These are phyloP conservation scores for Lyophyllum decastes DNA, from an alignment of 768 basidiomycete species.

Conservation along the genomic window DNA sequence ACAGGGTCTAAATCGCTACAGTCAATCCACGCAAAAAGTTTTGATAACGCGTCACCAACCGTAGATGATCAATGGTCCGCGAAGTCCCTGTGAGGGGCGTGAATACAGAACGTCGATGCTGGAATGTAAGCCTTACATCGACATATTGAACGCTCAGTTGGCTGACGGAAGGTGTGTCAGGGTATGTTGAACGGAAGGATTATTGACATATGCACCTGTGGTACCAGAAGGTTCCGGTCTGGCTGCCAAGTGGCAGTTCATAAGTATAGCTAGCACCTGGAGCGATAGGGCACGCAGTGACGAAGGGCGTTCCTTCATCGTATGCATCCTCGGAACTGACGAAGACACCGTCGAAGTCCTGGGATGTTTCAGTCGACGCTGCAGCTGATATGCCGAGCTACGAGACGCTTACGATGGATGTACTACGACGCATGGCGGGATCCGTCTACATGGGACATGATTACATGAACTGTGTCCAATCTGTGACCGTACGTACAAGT, in stretches of 20 bases:
- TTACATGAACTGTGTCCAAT: not conserved
- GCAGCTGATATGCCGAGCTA: not conserved
- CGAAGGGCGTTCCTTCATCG: constrained; percentile 40
- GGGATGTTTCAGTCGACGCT: not conserved
- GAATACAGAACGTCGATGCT: not conserved
- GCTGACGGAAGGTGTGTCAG: constrained; percentile 7
- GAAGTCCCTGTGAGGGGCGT: constrained; percentile 23
- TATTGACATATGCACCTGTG: constrained; percentile 19
- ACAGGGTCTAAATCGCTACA: constrained; percentile 7
- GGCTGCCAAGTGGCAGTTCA: constrained; percentile 32
- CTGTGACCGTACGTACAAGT: constrained; percentile 28
- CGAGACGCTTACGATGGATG: constrained; percentile 22
- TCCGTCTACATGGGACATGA: constrained; percentile 22
- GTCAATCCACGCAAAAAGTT: not conserved
- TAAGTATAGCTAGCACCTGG: constrained; percentile 38
- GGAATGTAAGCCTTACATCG: constrained; percentile 20
- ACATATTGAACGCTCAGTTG: constrained; percentile 29
- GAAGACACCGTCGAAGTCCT: constrained; percentile 33
- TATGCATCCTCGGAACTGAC: constrained; percentile 19
- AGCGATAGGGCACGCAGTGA: constrained; percentile 45
- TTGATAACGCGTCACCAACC: constrained; percentile 16
- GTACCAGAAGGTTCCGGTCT: constrained; percentile 47
- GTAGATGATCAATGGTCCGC: constrained; percentile 34
- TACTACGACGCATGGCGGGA: constrained; percentile 30
- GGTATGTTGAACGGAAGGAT: not conserved